Evolutionary conservation across 208 protist genomes (phyloP), one percentile per base, ranked within the genome.

Genomic region (Crithidia expoeki): DNA sequence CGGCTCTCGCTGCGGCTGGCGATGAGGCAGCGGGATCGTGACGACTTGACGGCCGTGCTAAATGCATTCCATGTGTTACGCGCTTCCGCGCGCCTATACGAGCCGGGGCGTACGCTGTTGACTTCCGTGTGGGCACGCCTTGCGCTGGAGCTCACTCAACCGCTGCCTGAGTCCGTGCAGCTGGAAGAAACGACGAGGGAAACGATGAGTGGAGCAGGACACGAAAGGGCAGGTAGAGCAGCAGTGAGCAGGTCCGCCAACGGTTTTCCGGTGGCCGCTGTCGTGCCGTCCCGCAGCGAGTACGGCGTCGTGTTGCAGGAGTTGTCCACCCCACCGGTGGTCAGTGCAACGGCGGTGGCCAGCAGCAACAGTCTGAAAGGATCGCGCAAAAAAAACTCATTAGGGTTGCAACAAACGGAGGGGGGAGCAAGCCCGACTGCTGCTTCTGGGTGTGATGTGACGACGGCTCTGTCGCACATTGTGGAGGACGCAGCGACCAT

Each of bases 1-100:
- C 78, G 81, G 11, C 14, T 83, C 0, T 38, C 80, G 1, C 58
- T 83, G n/a, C 80, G 85, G 32, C 62, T 90, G 19, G 85, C 72
- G 14, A 30, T 90, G 58, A 50, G 50, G 33, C 55, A 77, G 64
- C 85, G 76, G 38, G 58, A 80, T 33, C 73, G 76, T 2, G 72
- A 76, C 57, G 85, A 87, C 51, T 34, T 90, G 42, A 73, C 78
- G 2, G 76, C 74, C 23, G 44, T 82, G 11, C 50, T 84, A 14
- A 52, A 47, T 2, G 69, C 72, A 5, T 49, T 90, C 12, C 68
- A 76, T 32, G 63, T 73, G 9, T 28, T 81, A 40, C 14, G 63
- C 16, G 61, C 36, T 19, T 58, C 61, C 23, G 14, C 61, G 2
- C 44, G 52, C 2, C 19, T 38, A 1, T 80, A 78, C 47, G 36